These are phyloP conservation scores for Schizosaccharomyces lindneri DNA, from an alignment of 805 yeast species.

Conservation along the genomic window DNA sequence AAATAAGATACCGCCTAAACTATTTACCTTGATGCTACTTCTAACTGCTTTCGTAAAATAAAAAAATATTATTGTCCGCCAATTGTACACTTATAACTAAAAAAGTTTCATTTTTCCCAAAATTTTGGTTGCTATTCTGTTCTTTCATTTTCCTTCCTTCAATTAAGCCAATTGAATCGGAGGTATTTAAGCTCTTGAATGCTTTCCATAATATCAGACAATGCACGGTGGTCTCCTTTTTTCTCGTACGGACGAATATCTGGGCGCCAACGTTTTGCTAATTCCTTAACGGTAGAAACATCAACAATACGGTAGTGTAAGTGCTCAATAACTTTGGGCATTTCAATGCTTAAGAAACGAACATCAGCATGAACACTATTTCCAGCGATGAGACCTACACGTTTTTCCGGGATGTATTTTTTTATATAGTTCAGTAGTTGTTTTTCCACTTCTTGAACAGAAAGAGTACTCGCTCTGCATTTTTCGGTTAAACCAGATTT, in stretches of 20 bases:
- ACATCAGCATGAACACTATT: slow-evolving; percentile 83
- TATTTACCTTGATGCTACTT: not conserved
- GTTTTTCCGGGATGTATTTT: slow-evolving; percentile 24
- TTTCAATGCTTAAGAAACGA: slow-evolving; percentile 55
- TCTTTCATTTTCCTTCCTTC: not conserved
- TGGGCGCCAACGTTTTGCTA: slow-evolving; percentile 56
- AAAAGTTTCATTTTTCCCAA: not conserved
- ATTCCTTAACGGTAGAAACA: slow-evolving; percentile 67
- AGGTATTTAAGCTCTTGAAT: slow-evolving; percentile 27
- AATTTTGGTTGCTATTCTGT: not conserved
- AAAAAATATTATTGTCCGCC: not conserved
- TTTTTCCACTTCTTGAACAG: slow-evolving; percentile 33
- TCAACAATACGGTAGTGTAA: slow-evolving; percentile 63
- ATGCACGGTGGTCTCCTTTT: slow-evolving; percentile 58
- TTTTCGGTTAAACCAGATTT: slow-evolving; percentile 46
- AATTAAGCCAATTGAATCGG: not conserved
- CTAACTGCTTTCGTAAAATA: not conserved
- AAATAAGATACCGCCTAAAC: slow-evolving; percentile 3
- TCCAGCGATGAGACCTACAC: slow-evolving; percentile 61
- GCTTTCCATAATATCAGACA: slow-evolving; percentile 68
- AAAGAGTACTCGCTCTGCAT: slow-evolving; percentile 30
- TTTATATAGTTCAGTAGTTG: slow-evolving; percentile 41
- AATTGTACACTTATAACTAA: not conserved
- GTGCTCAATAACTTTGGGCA: slow-evolving; percentile 40
- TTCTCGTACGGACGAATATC: slow-evolving; percentile 32